A percentile compares a stretch with the other conserved stretches of the same genome.
These are phyloP conservation scores for Moesziomyces globuligerus DNA, from an alignment of 1,284 basidiomycete genomes.

Conservation along the genomic window DNA sequence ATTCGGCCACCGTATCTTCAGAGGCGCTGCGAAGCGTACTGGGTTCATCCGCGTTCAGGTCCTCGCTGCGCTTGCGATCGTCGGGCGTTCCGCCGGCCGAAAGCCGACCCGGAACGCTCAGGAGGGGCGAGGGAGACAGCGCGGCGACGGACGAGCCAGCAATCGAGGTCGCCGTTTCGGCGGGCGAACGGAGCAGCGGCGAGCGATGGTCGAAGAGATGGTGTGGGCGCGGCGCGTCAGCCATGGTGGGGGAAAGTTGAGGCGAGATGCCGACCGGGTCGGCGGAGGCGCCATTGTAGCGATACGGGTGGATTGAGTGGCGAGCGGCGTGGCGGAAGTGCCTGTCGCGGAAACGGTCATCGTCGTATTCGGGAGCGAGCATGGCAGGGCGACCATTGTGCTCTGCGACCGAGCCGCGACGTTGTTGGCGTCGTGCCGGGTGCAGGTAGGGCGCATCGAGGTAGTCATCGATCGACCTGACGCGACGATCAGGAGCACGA, in stretches of 20 bases:
- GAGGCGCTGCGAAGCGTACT: conserved; percentile 14
- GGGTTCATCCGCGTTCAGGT: not conserved
- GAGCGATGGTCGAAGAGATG: conserved; percentile 1
- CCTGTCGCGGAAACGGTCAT: conserved; percentile 22
- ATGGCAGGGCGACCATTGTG: conserved; percentile 1
- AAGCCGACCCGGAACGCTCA: conserved; percentile 1
- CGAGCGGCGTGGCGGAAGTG: conserved; percentile 7
- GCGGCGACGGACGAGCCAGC: conserved; percentile 17
- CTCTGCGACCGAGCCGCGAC: conserved; percentile 19
- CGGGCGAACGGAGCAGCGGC: conserved; percentile 13
- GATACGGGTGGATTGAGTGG: conserved; percentile 31
- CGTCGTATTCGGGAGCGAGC: conserved; percentile 7
- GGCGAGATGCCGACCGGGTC: conserved; percentile 10
- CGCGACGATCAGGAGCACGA: conserved; percentile 10
- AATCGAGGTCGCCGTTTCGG: conserved; percentile 15
- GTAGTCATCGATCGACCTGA: conserved; percentile 41
- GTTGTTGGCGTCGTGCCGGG: conserved; percentile 3
- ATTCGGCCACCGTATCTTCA: conserved; percentile 27
- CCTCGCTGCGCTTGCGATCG: conserved; percentile 1
- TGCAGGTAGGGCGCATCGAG: conserved; percentile 16
- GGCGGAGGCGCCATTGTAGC: not conserved
- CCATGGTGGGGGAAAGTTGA: conserved; percentile 26
- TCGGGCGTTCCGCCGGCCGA: conserved; percentile 7
- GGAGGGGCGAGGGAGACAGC: conserved; percentile 24
- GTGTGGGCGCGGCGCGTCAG: conserved; percentile 11